Base-by-base conservation (phyloP, 106 monocot species). In the Dendrobium officinale region DNA sequence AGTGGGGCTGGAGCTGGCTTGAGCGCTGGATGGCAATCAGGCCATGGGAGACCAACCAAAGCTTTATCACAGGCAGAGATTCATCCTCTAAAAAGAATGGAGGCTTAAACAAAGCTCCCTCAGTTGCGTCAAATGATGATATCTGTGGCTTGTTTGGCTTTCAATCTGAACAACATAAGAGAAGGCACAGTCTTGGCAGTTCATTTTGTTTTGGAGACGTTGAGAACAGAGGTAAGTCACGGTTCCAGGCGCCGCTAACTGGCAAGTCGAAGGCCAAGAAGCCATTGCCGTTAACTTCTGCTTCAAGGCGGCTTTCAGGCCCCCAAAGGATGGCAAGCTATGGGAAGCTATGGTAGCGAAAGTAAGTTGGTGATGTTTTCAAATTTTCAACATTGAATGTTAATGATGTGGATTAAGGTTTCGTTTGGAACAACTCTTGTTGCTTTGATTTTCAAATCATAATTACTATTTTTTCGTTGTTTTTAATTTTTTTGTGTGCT, bases 1-100 rank as follows among this genome's bases (percentile, higher is more conserved):
- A 87, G 6, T 95, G 98, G 98, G 93, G 98, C 0, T 99, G 98
- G 98, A 99, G 95, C 91, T 95, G 98, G 98, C 49, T 91, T 70
- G 98, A 98, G 79, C 94, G 95, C 33, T 98, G 98, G 98, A 92
- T 92, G 89, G 82, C 94, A 18, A 82, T 91, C 29, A 83, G 89
- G 77, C 92, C 98, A 47, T 98, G 91, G 98, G 98, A 95, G 75
- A 84, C 18, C 45, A 64, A 70, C 45, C 77, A 47, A 22, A 40
- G 15, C 58, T 51, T 51, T 9, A 11, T 67, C 22, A 8, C 87
- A 3, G 77, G 81, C 20, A 90, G 80, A 67, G 86, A 83, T 40
- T 72, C 55, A 29, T 70, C 78, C 72, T 78, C 85, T 11, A 80
- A 74, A 31, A 84, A 56, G 70, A 93, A 83, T 44, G 80, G 75